phyloP scores from a whole-genome alignment of 768 basidiomycete genomes.

The Multifurca ochricompacta region DNA sequence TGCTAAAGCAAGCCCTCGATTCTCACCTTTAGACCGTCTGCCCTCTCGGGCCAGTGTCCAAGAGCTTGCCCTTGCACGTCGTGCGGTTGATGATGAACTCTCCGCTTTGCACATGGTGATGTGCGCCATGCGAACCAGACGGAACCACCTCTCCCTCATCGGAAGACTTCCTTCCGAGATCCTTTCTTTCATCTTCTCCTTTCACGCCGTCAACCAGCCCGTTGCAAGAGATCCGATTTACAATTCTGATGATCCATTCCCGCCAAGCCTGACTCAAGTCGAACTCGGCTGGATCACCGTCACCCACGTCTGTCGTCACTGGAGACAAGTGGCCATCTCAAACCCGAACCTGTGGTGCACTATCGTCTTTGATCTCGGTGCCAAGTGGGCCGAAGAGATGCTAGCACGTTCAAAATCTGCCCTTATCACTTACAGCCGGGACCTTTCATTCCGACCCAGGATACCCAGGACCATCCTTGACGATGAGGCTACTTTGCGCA shows the following conservation, averaged over 20 bases:
- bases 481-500: not conserved
- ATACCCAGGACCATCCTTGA: not conserved
- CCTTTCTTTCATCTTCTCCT: constrained; percentile 1
- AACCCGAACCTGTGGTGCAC: not conserved
- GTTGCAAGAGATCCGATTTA: not conserved
- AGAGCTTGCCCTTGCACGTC: not conserved
- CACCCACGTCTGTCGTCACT: constrained; percentile 3
- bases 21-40: not conserved
- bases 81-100: not conserved
- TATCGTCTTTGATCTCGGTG: not conserved
- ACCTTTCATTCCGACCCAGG: not conserved
- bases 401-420: not conserved
- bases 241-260: not conserved
- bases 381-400: not conserved
- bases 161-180: constrained; percentile 2
- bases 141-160: not conserved
- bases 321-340: constrained; percentile 4
- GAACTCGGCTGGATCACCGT: constrained; percentile 6
- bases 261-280: too few species aligned
- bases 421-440: not conserved
- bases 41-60: not conserved
- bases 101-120: not conserved
- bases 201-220: not conserved
- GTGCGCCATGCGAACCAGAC: not conserved
- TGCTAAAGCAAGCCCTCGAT: not conserved